Percentiles rank a stretch among this genome's conserved stretches.
Evolutionary conservation across 2,329 filamentous ascomycete genomes (phyloP).

Genomic region (Penicillium sclerotiorum): DNA sequence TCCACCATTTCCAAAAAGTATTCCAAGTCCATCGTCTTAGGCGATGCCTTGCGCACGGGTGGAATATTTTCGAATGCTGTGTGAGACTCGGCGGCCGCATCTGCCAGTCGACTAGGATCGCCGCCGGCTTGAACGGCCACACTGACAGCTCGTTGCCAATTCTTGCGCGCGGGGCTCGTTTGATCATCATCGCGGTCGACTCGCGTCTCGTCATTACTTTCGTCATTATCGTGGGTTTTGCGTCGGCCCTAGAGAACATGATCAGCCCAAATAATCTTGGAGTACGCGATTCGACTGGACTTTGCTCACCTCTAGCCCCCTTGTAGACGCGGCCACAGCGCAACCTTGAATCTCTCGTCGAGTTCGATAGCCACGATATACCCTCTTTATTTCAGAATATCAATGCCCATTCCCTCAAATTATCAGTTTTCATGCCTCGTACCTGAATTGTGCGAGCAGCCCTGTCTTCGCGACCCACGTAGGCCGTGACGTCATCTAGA

Average conservation of each 20-base stretch:
- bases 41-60: constrained; percentile 59
- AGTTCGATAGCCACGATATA: constrained; percentile 75
- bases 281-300: not conserved
- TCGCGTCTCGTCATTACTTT: not conserved
- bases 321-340: constrained; percentile 67
- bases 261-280: not conserved
- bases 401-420: not conserved
- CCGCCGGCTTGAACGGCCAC: constrained; percentile 73
- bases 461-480: constrained; percentile 3
- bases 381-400: constrained; percentile 55
- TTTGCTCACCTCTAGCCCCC: constrained; percentile 67
- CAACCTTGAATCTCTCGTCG: constrained; percentile 71
- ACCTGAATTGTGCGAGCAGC: constrained; percentile 27
- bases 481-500: constrained; percentile 22
- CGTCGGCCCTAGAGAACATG: not conserved
- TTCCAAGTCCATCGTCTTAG: constrained; percentile 79
- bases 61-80: not conserved
- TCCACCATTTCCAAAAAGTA: constrained; percentile 89
- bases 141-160: constrained; percentile 74
- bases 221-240: not conserved
- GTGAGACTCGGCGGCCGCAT: constrained; percentile 6
- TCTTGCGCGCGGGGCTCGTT: constrained; percentile 58
- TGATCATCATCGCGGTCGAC: constrained; percentile 9
- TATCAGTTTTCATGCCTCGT: constrained; percentile 1
- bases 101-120: constrained; percentile 54